These are phyloP conservation scores for Clathrospora elynae DNA, from an alignment of 2,329 filamentous ascomycete genomes.

Conservation along the genomic window DNA sequence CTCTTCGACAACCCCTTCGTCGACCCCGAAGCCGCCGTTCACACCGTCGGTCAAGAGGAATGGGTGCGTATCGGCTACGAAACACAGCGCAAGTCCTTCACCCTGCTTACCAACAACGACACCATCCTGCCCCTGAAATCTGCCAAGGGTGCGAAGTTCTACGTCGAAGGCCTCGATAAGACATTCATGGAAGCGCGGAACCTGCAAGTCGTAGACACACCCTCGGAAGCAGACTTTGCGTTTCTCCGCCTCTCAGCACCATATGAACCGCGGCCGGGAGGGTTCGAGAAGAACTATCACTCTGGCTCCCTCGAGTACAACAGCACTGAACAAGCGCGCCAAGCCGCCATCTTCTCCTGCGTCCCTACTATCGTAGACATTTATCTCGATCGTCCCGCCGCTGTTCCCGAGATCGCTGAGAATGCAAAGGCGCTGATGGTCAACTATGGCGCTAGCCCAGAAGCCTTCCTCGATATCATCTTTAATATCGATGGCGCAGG, in stretches of 20 bases:
- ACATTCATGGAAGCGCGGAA: slow-evolving; percentile 41
- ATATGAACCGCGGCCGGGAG: slow-evolving; percentile 51
- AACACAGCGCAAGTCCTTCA: slow-evolving; percentile 47
- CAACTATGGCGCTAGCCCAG: slow-evolving; percentile 49
- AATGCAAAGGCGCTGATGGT: slow-evolving; percentile 48
- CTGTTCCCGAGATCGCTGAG: slow-evolving; percentile 52
- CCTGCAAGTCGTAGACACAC: slow-evolving; percentile 42
- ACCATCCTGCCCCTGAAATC: slow-evolving; percentile 36
- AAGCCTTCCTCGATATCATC: slow-evolving; percentile 54
- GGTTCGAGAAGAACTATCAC: slow-evolving; percentile 50
- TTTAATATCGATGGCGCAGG: slow-evolving; percentile 45
- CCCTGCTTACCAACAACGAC: slow-evolving; percentile 46
- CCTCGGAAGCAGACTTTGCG: slow-evolving; percentile 51
- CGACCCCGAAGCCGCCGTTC: slow-evolving; percentile 51
- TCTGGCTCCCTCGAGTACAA: slow-evolving; percentile 52
- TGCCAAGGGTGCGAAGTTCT: slow-evolving; percentile 34
- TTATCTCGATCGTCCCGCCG: slow-evolving; percentile 53
- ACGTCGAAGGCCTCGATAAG: slow-evolving; percentile 45
- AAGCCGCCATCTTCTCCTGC: slow-evolving; percentile 48
- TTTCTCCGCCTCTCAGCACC: slow-evolving; percentile 50
- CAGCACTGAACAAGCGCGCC: slow-evolving; percentile 46
- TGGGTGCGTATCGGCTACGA: slow-evolving; percentile 50
- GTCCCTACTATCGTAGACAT: slow-evolving; percentile 53
- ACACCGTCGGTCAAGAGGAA: slow-evolving; percentile 53
- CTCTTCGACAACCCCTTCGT: slow-evolving; percentile 60